Conservation (phyloP, 1,139 yeast species). For the Candida labiduridarum region DNA sequence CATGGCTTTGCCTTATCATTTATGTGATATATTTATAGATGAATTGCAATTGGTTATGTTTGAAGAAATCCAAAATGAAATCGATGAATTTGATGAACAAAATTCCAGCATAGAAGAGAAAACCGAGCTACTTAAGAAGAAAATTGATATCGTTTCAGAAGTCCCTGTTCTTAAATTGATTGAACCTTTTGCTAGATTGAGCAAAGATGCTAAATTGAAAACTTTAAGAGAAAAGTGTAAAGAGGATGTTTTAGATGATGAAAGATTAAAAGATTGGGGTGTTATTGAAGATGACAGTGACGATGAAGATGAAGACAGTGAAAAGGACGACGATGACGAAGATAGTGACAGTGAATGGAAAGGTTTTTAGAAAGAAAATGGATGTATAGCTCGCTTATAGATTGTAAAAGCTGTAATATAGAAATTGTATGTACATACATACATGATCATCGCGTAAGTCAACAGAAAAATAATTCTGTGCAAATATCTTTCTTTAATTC, state of each 20-base stretch:
- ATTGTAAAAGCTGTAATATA: neutral
- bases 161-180: slow-evolving; percentile 61
- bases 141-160: slow-evolving; percentile 34
- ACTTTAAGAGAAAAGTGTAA: slow-evolving; percentile 66
- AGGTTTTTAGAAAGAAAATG: slow-evolving; percentile 23
- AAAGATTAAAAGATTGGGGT: slow-evolving; percentile 69
- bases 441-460: neutral
- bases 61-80: slow-evolving; percentile 47
- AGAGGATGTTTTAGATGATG: slow-evolving; percentile 67
- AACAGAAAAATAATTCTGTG: neutral
- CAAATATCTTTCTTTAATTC: neutral
- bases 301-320: slow-evolving; percentile 21
- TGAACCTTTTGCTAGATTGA: slow-evolving; percentile 58
- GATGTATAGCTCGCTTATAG: neutral
- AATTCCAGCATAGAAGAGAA: slow-evolving; percentile 27
- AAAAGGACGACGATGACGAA: slow-evolving; percentile 18
- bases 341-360: slow-evolving; percentile 29
- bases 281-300: slow-evolving; percentile 36
- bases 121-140: slow-evolving; percentile 26
- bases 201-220: slow-evolving; percentile 54
- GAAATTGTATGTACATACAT: neutral
- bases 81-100: slow-evolving; percentile 33
- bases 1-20: slow-evolving; percentile 80
- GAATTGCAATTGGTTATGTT: slow-evolving; percentile 74
- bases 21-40: slow-evolving; percentile 81